These are phyloP conservation scores for Nasturtium officinale DNA, from an alignment of 345 rosid species.

Conservation along the genomic window DNA sequence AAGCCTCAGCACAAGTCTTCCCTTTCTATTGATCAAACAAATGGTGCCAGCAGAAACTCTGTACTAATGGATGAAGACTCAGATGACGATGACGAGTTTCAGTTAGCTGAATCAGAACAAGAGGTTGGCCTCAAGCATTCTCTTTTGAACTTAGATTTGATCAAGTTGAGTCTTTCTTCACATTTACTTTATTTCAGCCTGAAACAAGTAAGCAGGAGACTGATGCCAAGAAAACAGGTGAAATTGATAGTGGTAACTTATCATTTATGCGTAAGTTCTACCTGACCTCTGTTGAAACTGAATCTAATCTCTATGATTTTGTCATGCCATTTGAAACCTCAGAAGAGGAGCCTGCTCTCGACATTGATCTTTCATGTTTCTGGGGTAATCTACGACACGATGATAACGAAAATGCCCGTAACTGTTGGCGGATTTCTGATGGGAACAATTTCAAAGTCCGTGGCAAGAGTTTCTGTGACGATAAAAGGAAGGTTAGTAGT, in stretches of 20 bases:
- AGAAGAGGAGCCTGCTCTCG: conserved; percentile 73
- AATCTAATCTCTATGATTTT: conserved; percentile 13
- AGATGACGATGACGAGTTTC: conserved; percentile 95
- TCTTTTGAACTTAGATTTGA: conserved; percentile 6
- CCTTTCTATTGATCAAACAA: conserved; percentile 65
- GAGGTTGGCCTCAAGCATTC: conserved; percentile 57
- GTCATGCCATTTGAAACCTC: conserved; percentile 48
- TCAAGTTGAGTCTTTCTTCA: conserved; percentile 17
- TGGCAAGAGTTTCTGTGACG: conserved; percentile 80
- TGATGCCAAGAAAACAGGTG: conserved; percentile 68
- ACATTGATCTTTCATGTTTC: conserved; percentile 84
- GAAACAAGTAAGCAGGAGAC: conserved; percentile 53
- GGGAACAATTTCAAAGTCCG: conserved; percentile 96
- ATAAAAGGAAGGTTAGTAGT: conserved; percentile 79
- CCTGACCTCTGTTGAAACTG: conserved; percentile 11
- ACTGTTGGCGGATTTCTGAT: conserved; percentile 89
- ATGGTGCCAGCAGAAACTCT: conserved; percentile 69
- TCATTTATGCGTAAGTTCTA: background rate
- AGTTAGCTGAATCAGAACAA: conserved; percentile 82
- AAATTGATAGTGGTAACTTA: conserved; percentile 21
- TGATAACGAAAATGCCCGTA: conserved; percentile 81
- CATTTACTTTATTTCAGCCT: conserved; percentile 49
- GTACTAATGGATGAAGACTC: conserved; percentile 81
- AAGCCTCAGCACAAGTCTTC: conserved; percentile 56
- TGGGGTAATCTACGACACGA: conserved; percentile 80